A percentile compares a stretch with the other conserved stretches of the same genome.
phyloP scores from a whole-genome alignment of 805 yeast species.

The Blastobotrys muscicola region DNA sequence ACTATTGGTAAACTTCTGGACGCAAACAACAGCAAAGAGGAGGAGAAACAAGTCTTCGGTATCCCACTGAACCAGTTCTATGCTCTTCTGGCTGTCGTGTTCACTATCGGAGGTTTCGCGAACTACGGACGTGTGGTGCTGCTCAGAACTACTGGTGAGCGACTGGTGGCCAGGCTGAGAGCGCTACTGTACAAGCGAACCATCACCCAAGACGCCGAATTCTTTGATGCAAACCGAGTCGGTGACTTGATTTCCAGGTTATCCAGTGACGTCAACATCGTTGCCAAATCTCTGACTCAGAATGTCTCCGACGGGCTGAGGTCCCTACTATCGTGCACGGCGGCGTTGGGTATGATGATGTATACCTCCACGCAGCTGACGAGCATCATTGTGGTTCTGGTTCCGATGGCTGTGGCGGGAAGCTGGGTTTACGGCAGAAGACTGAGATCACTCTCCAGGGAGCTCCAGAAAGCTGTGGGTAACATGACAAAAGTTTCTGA shows the following conservation, averaged over 20 bases:
- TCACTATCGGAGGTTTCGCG: slow-evolving; percentile 65
- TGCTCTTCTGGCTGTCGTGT: slow-evolving; percentile 48
- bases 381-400: slow-evolving; percentile 64
- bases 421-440: slow-evolving; percentile 75
- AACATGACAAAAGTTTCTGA: slow-evolving; percentile 82
- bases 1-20: slow-evolving; percentile 83
- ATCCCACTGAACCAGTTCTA: slow-evolving; percentile 57
- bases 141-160: slow-evolving; percentile 74
- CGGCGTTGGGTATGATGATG: slow-evolving; percentile 88
- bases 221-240: slow-evolving; percentile 79
- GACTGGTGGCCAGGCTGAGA: slow-evolving; percentile 75
- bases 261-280: slow-evolving; percentile 82
- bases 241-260: slow-evolving; percentile 88
- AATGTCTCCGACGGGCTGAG: slow-evolving; percentile 90
- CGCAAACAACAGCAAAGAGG: slow-evolving; percentile 37
- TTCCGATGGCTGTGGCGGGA: slow-evolving; percentile 76
- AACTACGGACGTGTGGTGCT: slow-evolving; percentile 74
- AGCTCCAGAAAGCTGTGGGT: slow-evolving; percentile 79
- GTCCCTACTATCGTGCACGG: slow-evolving; percentile 69
- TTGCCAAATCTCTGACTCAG: slow-evolving; percentile 76
- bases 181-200: slow-evolving; percentile 67
- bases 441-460: slow-evolving; percentile 63
- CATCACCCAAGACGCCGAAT: slow-evolving; percentile 77
- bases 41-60: slow-evolving; percentile 41
- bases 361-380: slow-evolving; percentile 77